Evolutionary conservation across 768 basidiomycete species (phyloP).

Genomic region (Sarcodon sp.): DNA sequence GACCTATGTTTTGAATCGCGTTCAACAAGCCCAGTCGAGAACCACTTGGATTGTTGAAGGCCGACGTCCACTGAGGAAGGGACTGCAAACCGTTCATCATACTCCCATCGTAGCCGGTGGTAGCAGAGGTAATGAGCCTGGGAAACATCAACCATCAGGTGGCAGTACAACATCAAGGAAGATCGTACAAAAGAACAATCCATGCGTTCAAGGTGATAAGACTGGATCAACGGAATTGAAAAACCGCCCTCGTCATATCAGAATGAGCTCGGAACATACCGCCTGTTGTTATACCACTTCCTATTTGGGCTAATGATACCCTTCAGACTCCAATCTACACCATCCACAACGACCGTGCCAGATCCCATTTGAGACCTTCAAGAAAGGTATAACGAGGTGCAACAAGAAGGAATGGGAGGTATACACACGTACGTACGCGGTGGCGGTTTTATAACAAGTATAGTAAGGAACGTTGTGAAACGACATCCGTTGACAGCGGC

Average conservation of each 20-base stretch:
- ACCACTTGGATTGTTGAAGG: conserved; percentile 43
- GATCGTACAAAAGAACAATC: conserved; percentile 50
- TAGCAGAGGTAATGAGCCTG: conserved; percentile 65
- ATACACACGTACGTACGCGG: too few species aligned
- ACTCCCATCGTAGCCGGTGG: conserved; percentile 65
- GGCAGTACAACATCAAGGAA: not conserved
- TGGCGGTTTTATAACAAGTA: too few species aligned
- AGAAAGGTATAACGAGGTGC: conserved; percentile 9
- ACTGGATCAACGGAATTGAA: conserved; percentile 17
- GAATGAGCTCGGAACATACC: conserved; percentile 24
- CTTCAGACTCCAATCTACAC: conserved; percentile 24
- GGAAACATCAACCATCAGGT: not conserved
- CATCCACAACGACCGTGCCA: conserved; percentile 24
- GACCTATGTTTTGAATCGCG: conserved; percentile 46
- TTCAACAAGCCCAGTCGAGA: conserved; percentile 55
- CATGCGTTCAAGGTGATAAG: conserved; percentile 53
- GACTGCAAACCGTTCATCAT: conserved; percentile 77
- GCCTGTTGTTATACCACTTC: conserved; percentile 69
- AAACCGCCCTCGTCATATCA: not conserved
- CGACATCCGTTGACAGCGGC: too few species aligned
- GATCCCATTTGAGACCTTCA: conserved; percentile 30
- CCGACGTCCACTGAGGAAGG: conserved; percentile 45
- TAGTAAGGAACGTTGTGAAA: too few species aligned
- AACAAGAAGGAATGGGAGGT: not conserved
- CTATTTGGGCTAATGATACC: conserved; percentile 52